A percentile compares a stretch with the other conserved stretches of the same genome.
These are phyloP conservation scores for Euphorbia schlechtendalii DNA, from an alignment of 441 rosid species.

Conservation along the genomic window DNA sequence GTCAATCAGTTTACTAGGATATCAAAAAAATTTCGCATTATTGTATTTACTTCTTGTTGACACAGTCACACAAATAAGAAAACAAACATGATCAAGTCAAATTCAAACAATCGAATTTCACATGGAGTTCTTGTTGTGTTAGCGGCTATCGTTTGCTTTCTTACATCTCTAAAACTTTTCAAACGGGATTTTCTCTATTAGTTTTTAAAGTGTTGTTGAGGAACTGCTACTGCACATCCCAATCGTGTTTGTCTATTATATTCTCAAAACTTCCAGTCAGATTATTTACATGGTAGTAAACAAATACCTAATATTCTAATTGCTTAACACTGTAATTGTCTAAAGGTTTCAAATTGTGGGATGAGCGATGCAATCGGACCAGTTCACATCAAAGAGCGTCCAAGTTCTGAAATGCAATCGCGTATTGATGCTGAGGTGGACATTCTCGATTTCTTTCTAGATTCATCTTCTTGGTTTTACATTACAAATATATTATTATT, in stretches of 20 bases:
- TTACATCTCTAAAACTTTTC: neutral
- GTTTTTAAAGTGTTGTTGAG: neutral
- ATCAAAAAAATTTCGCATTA: neutral
- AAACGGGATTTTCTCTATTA: neutral
- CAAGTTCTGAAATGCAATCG: slow-evolving; percentile 96
- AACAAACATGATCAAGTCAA: neutral
- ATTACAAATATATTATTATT: neutral
- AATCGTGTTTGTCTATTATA: neutral
- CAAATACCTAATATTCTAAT: no score
- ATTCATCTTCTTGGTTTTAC: neutral
- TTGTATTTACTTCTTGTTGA: no score
- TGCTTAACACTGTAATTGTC: slow-evolving; percentile 8
- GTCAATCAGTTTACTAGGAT: neutral
- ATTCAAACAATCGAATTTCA: neutral
- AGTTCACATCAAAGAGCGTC: slow-evolving; percentile 84
- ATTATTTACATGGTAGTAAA: neutral
- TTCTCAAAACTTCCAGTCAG: neutral
- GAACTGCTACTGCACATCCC: neutral
- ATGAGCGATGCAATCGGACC: slow-evolving; percentile 96
- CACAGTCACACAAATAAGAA: neutral
- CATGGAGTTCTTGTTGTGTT: neutral
- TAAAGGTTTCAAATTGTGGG: slow-evolving; percentile 86
- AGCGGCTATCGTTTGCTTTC: neutral
- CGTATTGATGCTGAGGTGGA: slow-evolving; percentile 89
- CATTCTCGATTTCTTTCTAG: slow-evolving; percentile 11